Percentiles rank a stretch among this genome's conserved stretches.
Conservation (phyloP, 306 rosid genomes). For the Hippophae rhamnoides region DNA sequence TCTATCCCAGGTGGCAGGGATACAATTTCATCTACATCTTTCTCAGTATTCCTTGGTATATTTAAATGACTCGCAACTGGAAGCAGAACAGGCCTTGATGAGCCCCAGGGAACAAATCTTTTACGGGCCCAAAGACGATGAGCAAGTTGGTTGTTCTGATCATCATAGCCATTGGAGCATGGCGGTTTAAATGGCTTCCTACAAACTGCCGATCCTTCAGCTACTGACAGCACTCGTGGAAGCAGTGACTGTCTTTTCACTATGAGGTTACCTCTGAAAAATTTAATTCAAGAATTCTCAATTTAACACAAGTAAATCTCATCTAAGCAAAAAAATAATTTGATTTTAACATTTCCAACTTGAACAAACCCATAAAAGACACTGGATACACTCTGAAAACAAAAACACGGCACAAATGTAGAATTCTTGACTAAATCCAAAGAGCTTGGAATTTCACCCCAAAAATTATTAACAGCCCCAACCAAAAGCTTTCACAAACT, state of each 20-base stretch:
- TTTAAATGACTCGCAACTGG: constrained; percentile 27
- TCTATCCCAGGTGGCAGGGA: constrained; percentile 64
- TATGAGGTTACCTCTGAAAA: constrained; percentile 58
- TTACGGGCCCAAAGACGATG: constrained; percentile 83
- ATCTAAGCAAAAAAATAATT: neutral
- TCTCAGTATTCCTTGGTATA: constrained; percentile 17
- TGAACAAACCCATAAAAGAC: neutral
- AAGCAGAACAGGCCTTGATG: constrained; percentile 34
- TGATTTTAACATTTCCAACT: constrained; percentile 2
- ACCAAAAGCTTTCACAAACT: neutral
- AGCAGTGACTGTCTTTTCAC: constrained; percentile 75
- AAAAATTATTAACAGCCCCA: neutral
- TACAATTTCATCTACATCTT: constrained; percentile 31
- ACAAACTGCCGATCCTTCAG: constrained; percentile 56
- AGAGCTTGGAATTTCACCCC: neutral
- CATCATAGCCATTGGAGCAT: constrained; percentile 39
- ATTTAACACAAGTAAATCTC: neutral
- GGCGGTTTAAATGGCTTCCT: constrained; percentile 93
- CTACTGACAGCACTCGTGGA: constrained; percentile 70
- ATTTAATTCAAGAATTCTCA: neutral
- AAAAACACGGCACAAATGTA: neutral
- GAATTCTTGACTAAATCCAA: neutral
- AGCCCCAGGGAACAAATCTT: constrained; percentile 92
- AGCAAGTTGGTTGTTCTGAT: constrained; percentile 42
- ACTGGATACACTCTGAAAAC: neutral